phyloP scores from a whole-genome alignment of 2,329 filamentous ascomycete species.

The Ascosphaera apis region DNA sequence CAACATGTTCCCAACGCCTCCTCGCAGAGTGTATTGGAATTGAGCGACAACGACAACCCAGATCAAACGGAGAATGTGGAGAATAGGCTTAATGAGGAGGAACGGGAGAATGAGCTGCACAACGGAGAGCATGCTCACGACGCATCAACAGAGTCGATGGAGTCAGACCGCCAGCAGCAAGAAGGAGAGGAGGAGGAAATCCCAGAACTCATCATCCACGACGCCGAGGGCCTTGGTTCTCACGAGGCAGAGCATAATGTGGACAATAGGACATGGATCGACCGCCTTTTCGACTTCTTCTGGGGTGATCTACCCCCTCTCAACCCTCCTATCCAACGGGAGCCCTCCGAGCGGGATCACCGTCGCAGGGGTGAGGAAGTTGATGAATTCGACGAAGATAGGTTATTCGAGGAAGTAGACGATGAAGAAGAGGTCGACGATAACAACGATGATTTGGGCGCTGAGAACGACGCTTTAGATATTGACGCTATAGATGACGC shows the following conservation, averaged over 20 bases:
- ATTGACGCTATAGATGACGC: slow-evolving; percentile 39
- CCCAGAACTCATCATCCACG: background rate
- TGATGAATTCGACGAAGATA: slow-evolving; percentile 9
- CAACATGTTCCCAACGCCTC: no score
- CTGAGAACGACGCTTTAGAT: slow-evolving; percentile 36
- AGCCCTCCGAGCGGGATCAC: background rate
- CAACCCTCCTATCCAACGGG: slow-evolving; percentile 3
- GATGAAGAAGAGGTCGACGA: slow-evolving; percentile 24
- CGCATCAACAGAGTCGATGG: no score
- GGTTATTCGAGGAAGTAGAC: slow-evolving; percentile 2
- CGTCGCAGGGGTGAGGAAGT: slow-evolving; percentile 12
- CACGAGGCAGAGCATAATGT: background rate
- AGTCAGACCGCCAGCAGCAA: no score
- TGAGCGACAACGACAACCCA: no score
- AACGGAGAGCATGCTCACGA: no score
- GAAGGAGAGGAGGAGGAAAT: background rate
- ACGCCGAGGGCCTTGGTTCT: background rate
- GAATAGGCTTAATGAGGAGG: no score
- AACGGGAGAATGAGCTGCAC: no score
- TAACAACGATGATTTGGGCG: slow-evolving; percentile 26
- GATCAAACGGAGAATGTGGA: no score
- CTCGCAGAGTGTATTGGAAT: no score
- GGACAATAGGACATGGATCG: slow-evolving; percentile 2
- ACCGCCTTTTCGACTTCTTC: slow-evolving; percentile 19
- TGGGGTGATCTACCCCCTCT: slow-evolving; percentile 19